phyloP scores from a whole-genome alignment of 129 eudicot genomes.

The Flaveria robusta region DNA sequence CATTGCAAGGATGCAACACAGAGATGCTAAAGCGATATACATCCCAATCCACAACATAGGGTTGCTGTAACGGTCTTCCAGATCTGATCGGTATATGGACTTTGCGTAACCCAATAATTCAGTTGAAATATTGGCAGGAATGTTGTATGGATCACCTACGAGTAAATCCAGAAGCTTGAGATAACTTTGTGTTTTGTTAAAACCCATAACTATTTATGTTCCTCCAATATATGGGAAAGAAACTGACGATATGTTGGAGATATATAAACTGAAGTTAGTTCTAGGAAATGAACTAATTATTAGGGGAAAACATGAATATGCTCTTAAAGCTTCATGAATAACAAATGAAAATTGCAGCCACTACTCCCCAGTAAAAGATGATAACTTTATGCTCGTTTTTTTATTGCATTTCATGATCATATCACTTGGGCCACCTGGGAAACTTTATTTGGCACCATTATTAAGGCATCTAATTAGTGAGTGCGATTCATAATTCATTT shows the following conservation, averaged over 20 bases:
- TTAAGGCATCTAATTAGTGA: too few species aligned
- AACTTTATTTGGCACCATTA: too few species aligned
- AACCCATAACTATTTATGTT: neutral
- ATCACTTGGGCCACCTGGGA: too few species aligned
- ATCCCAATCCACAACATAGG: conserved; percentile 20
- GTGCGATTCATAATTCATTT: too few species aligned
- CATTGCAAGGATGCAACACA: conserved; percentile 3
- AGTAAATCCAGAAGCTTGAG: neutral
- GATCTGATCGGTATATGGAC: conserved; percentile 9
- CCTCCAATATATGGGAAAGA: neutral
- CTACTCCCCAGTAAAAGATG: neutral
- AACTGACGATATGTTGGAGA: neutral
- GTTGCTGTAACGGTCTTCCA: neutral
- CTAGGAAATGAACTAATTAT: neutral
- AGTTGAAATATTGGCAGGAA: neutral
- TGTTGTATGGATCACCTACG: neutral
- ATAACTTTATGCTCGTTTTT: neutral
- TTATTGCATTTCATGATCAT: too few species aligned
- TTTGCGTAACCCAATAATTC: neutral
- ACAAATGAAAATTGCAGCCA: neutral
- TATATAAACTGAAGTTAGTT: neutral
- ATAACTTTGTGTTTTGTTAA: neutral
- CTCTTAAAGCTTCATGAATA: neutral
- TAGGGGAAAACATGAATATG: neutral
- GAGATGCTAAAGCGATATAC: conserved; percentile 14